Evolutionary conservation across 768 basidiomycete species (phyloP).

Genomic region (Mycena filopes): DNA sequence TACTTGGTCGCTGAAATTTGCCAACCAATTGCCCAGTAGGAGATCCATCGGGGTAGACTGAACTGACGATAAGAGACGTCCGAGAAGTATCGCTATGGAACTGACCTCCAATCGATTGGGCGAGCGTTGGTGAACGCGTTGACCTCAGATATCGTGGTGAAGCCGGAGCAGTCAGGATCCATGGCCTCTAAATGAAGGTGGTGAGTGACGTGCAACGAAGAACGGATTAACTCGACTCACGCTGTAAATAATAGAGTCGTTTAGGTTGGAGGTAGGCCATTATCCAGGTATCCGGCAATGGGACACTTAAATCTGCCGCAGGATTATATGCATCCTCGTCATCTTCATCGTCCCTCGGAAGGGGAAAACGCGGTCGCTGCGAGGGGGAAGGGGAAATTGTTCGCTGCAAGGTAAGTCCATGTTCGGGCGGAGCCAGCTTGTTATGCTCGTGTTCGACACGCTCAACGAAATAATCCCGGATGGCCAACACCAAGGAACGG

Average conservation of each 20-base stretch:
- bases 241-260: conserved; percentile 5
- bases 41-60: conserved; percentile 21
- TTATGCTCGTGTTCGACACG: conserved; percentile 7
- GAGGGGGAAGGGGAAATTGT: conserved; percentile 15
- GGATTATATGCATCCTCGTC: too few relatives aligned
- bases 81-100: not conserved
- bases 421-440: conserved; percentile 7
- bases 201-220: not conserved
- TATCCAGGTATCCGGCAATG: conserved; percentile 13
- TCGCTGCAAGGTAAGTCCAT: conserved; percentile 3
- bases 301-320: too few relatives aligned
- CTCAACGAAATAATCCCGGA: conserved; percentile 22
- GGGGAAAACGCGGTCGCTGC: conserved; percentile 6
- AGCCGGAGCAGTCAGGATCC: conserved; percentile 13
- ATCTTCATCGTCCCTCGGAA: conserved; percentile 37
- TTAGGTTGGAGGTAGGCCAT: not conserved
- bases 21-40: conserved; percentile 32
- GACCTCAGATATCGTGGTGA: conserved; percentile 12
- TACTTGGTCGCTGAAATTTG: conserved; percentile 28
- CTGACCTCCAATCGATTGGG: conserved; percentile 19
- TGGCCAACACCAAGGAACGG: conserved; percentile 1
- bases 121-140: conserved; percentile 10
- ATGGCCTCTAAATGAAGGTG: not conserved
- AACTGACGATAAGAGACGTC: not conserved
- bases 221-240: not conserved